Conservation (phyloP, 768 basidiomycete genomes). For the Mycena rosella region DNA sequence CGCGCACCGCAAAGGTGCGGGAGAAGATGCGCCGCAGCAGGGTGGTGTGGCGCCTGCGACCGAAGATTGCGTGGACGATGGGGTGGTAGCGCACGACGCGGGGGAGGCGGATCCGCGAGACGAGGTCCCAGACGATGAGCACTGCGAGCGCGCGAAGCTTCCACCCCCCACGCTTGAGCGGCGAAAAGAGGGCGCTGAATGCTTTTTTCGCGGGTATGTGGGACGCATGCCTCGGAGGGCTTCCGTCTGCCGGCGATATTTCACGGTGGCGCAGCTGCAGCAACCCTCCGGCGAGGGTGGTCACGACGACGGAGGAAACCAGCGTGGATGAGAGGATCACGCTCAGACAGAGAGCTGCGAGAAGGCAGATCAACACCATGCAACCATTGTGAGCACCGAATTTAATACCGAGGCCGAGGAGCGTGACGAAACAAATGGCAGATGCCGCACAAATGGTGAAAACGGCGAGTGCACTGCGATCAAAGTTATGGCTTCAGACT, state of each 20-base stretch:
- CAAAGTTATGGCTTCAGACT: conserved; percentile 9
- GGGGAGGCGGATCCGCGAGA: conserved; percentile 24
- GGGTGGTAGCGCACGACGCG: conserved; percentile 15
- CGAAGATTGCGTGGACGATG: background rate
- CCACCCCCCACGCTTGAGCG: background rate
- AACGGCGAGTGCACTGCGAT: conserved; percentile 6
- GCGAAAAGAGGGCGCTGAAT: background rate
- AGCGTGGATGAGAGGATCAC: background rate
- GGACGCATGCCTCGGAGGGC: too few relatives aligned
- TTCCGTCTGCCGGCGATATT: background rate
- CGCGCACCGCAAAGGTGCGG: too few relatives aligned
- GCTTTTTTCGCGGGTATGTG: too few relatives aligned
- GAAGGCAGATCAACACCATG: too few relatives aligned
- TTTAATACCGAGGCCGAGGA: conserved; percentile 9
- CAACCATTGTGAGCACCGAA: too few relatives aligned
- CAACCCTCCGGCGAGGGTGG: background rate
- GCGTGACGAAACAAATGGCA: conserved; percentile 4
- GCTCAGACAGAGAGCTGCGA: background rate
- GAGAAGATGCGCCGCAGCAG: too few relatives aligned
- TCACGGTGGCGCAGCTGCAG: background rate
- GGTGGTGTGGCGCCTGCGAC: too few relatives aligned
- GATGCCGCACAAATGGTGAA: conserved; percentile 4
- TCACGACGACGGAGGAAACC: conserved; percentile 4
- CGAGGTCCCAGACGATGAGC: background rate
- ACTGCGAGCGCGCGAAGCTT: background rate